These are phyloP conservation scores for Mimosa bimucronata DNA, from an alignment of 306 rosid species.

Conservation along the genomic window DNA sequence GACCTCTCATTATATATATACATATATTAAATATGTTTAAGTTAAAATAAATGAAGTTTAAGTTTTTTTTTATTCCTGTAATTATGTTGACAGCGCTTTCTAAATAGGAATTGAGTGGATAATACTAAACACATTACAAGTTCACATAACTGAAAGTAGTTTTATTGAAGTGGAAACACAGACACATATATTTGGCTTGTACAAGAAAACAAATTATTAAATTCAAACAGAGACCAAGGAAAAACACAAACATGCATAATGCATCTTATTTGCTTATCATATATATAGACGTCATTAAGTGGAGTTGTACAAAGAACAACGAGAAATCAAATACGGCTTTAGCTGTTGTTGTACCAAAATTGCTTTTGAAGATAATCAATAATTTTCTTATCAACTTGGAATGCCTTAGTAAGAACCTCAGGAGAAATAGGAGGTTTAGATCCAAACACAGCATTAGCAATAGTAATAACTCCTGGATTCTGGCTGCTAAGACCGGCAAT, in stretches of 20 bases:
- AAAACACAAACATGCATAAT: background rate
- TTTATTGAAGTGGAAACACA: background rate
- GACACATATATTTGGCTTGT: background rate
- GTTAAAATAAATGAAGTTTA: no score
- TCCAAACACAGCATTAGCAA: background rate
- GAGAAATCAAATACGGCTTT: background rate
- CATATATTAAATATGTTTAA: background rate
- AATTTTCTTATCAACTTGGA: background rate
- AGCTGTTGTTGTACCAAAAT: constrained; percentile 46
- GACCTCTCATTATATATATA: background rate
- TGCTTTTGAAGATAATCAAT: constrained; percentile 44
- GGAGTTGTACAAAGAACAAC: background rate
- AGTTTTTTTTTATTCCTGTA: no score
- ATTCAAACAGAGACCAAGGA: background rate
- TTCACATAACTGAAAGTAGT: background rate
- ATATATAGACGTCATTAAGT: background rate
- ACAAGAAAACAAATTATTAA: background rate
- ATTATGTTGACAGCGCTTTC: no score
- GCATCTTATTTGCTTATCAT: background rate
- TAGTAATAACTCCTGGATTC: background rate
- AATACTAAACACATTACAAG: background rate
- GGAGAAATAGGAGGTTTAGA: background rate
- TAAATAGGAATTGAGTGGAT: background rate
- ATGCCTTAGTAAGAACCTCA: constrained; percentile 39
- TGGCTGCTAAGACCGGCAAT: background rate